Percentiles rank a stretch among this genome's conserved stretches.
Evolutionary conservation across 1,139 yeast genomes (phyloP).

Genomic region (Eremothecium sinecaudum): DNA sequence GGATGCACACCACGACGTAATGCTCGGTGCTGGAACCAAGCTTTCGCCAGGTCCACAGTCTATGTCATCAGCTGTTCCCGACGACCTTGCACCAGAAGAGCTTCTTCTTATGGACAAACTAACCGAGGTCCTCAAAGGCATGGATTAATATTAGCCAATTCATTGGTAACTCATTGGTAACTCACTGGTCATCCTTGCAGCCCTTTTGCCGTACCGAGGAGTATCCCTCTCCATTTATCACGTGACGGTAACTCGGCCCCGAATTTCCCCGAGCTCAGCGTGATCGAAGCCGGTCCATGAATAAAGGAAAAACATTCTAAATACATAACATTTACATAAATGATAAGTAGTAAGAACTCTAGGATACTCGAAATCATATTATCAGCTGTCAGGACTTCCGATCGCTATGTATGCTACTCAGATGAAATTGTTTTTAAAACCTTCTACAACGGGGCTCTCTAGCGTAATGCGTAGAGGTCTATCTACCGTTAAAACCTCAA

Average conservation of each 20-base stretch:
- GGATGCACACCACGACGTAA: constrained; percentile 10
- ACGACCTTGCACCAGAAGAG: constrained; percentile 17
- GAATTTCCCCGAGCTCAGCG: constrained; percentile 5
- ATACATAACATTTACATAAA: too few relatives aligned
- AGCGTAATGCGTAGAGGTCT: background rate
- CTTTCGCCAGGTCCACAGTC: background rate
- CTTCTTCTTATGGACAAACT: constrained; percentile 19
- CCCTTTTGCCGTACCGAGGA: too few relatives aligned
- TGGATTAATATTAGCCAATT: constrained; percentile 16
- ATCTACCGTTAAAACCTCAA: constrained; percentile 48
- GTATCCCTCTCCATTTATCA: background rate
- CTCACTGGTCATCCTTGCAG: too few relatives aligned
- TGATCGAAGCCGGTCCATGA: too few relatives aligned
- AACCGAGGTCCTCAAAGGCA: constrained; percentile 20
- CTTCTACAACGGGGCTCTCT: constrained; percentile 1
- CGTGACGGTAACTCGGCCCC: constrained; percentile 5
- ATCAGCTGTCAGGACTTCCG: background rate
- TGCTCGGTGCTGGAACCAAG: constrained; percentile 10
- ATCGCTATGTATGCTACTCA: constrained; percentile 1
- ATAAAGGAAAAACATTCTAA: too few relatives aligned
- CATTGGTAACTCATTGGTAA: too few relatives aligned
- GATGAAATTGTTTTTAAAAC: constrained; percentile 1
- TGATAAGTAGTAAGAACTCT: background rate
- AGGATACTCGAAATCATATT: background rate
- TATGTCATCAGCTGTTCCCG: constrained; percentile 4